Evolutionary conservation across 257 asterid genomes (phyloP).

Genomic region (Solanum chmielewskii): DNA sequence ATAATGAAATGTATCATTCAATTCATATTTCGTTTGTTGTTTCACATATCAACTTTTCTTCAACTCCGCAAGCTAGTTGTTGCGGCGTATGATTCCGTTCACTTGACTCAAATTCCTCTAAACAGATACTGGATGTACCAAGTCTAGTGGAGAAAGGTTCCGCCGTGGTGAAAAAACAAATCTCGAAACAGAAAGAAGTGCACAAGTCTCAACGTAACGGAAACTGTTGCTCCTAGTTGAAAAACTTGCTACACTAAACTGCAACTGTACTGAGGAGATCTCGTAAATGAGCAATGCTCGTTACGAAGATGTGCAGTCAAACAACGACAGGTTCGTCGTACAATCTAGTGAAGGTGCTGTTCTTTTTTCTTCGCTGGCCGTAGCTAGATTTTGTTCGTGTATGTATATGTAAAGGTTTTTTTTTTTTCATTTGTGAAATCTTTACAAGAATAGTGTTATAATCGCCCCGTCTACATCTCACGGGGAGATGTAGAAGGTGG

Average conservation of each 20-base stretch:
- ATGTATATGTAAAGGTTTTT: not conserved
- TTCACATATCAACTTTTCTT: too few species aligned
- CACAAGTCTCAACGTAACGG: not conserved
- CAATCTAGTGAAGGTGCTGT: not conserved
- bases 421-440: not conserved
- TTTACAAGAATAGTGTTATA: not conserved
- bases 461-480: not conserved
- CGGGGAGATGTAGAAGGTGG: not conserved
- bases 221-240: constrained; percentile 46
- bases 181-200: constrained; percentile 38
- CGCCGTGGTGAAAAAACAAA: constrained; percentile 56
- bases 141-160: constrained; percentile 83
- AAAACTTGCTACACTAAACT: not conserved
- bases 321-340: not conserved
- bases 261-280: not conserved
- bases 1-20: too few species aligned
- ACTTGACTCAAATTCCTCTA: not conserved
- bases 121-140: constrained; percentile 73
- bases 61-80: not conserved
- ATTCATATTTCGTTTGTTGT: too few species aligned
- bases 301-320: not conserved
- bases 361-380: not conserved
- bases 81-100: not conserved
- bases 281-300: not conserved
- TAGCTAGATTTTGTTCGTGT: not conserved